A percentile compares a stretch with the other conserved stretches of the same genome.
phyloP scores from a whole-genome alignment of 2,329 filamentous ascomycete genomes.

The Sclerotinia trifoliorum region DNA sequence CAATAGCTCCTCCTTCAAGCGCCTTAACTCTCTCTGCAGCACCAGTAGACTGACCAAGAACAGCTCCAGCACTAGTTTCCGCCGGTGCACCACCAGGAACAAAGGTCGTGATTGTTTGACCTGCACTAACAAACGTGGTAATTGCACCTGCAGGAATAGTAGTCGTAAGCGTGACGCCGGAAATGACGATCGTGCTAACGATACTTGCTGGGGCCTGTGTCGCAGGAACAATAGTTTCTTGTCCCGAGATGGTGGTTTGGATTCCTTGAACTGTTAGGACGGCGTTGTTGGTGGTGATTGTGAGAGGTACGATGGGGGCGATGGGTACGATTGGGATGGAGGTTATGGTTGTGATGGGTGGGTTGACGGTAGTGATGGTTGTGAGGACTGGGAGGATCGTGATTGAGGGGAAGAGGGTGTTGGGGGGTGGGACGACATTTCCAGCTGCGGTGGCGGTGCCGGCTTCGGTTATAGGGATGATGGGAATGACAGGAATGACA shows the following conservation, averaged over 20 bases:
- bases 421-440: neutral
- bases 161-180: neutral
- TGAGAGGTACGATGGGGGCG: neutral
- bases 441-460: neutral
- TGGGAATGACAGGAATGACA: neutral
- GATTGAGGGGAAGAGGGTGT: slow-evolving; percentile 3
- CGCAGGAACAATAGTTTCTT: neutral
- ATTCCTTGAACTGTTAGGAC: neutral
- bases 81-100: neutral
- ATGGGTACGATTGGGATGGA: neutral
- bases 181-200: neutral
- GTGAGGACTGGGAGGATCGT: slow-evolving; percentile 16
- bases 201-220: neutral
- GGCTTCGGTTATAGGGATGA: neutral
- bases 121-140: neutral
- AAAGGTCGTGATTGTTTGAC: slow-evolving; percentile 8
- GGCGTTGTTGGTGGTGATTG: neutral
- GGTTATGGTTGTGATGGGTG: slow-evolving; percentile 18
- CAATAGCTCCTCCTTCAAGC: slow-evolving; percentile 4
- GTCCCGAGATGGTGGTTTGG: neutral
- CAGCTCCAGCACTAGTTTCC: neutral
- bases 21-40: neutral
- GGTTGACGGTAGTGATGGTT: slow-evolving; percentile 14
- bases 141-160: neutral
- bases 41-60: neutral